Percentiles rank a stretch among this genome's conserved stretches.
Conservation (phyloP, 352 stramenopile genomes). For the Nothophytophthora sp. region DNA sequence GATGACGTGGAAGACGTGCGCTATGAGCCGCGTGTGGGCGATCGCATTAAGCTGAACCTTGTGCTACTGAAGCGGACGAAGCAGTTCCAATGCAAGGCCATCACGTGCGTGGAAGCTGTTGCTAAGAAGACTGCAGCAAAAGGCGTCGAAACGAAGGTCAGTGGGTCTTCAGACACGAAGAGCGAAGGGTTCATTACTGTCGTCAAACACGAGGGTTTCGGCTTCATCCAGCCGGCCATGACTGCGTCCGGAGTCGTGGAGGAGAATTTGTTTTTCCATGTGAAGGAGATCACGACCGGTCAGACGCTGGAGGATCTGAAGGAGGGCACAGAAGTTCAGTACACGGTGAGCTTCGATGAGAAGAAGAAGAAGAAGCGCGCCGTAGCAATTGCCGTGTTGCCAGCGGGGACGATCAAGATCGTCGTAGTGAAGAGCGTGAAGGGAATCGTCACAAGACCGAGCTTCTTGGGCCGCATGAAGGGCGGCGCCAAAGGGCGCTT, state of each 20-base stretch:
- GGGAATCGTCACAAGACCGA: constrained; percentile 64
- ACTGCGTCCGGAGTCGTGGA: constrained; percentile 28
- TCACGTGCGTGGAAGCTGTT: constrained; percentile 44
- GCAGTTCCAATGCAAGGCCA: constrained; percentile 54
- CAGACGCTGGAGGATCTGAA: constrained; percentile 60
- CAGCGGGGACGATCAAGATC: constrained; percentile 61
- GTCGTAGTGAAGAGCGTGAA: constrained; percentile 32
- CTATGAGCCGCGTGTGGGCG: constrained; percentile 63
- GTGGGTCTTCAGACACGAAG: too few relatives aligned
- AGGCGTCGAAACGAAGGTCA: constrained; percentile 1
- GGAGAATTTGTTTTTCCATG: constrained; percentile 82
- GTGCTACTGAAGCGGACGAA: constrained; percentile 67
- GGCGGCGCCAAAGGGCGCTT: constrained; percentile 29
- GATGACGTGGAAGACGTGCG: constrained; percentile 68
- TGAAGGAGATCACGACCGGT: constrained; percentile 65
- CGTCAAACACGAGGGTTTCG: constrained; percentile 72
- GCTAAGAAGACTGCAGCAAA: constrained; percentile 21
- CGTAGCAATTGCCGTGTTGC: constrained; percentile 44
- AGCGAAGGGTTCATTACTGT: constrained; percentile 71
- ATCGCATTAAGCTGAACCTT: constrained; percentile 66
- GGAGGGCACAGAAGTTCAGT: constrained; percentile 74
- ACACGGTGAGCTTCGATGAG: constrained; percentile 56
- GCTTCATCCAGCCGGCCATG: constrained; percentile 69
- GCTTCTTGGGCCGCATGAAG: constrained; percentile 57
- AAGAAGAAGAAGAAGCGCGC: constrained; percentile 79